A percentile compares a stretch with the other conserved stretches of the same genome.
Conservation (phyloP, 2,329 filamentous ascomycete genomes). For the Lecanicillium sp. region DNA sequence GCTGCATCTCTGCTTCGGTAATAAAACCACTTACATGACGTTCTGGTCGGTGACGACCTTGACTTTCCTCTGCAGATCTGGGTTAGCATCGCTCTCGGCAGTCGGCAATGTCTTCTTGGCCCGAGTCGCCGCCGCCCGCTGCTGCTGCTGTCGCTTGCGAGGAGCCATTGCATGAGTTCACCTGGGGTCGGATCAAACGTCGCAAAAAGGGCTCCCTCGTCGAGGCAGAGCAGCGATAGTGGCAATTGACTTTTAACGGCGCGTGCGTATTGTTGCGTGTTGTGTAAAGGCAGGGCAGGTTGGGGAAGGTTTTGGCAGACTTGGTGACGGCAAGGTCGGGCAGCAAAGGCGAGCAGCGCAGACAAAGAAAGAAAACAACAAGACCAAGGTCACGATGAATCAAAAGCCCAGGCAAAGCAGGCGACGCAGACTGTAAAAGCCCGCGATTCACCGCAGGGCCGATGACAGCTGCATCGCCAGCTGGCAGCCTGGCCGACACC, state of each 20-base stretch:
- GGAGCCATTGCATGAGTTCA: conserved; percentile 2
- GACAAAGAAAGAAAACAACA: conserved; percentile 18
- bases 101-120: background rate
- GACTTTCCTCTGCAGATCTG: conserved; percentile 64
- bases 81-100: conserved; percentile 17
- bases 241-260: no score
- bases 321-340: background rate
- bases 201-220: no score
- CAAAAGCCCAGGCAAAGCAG: background rate
- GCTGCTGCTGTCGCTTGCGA: conserved; percentile 4
- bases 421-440: conserved; percentile 1
- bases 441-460: conserved; percentile 7
- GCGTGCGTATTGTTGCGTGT: no score
- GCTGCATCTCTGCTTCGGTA: no score
- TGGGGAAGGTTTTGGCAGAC: no score
- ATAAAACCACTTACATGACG: conserved; percentile 60
- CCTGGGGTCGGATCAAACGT: background rate
- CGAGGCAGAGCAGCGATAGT: no score
- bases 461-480: conserved; percentile 1
- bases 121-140: conserved; percentile 2
- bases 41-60: conserved; percentile 91
- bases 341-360: no score
- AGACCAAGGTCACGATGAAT: conserved; percentile 19
- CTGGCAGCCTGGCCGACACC: conserved; percentile 4
- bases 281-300: background rate